Conservation (phyloP, 2,329 filamentous ascomycete genomes). For the Sporothrix euskadiensis region DNA sequence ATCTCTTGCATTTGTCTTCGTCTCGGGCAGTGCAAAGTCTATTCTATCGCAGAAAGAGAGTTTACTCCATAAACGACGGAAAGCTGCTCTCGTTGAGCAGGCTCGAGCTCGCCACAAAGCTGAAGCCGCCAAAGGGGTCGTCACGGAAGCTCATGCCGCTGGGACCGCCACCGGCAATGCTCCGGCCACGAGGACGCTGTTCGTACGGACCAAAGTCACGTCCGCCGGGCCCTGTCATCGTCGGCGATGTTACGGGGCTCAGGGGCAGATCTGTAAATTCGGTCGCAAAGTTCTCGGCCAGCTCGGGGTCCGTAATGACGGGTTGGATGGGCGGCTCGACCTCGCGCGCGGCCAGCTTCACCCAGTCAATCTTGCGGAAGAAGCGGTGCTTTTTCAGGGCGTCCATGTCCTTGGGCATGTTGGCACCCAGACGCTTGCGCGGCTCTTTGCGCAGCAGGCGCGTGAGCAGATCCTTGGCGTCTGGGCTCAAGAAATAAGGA, state of each 20-base stretch:
- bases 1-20: background rate
- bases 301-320: conserved; percentile 89
- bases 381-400: conserved; percentile 91
- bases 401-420: conserved; percentile 84
- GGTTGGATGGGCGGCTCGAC: conserved; percentile 87
- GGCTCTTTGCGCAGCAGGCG: conserved; percentile 91
- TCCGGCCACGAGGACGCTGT: conserved; percentile 9
- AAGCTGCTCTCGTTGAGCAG: conserved; percentile 53
- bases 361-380: conserved; percentile 97
- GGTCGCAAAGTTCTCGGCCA: conserved; percentile 93
- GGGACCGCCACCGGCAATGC: conserved; percentile 14
- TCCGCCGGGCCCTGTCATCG: conserved; percentile 33
- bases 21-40: background rate
- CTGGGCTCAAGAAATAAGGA: conserved; percentile 86
- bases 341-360: conserved; percentile 77
- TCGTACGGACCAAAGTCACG: conserved; percentile 38
- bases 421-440: conserved; percentile 79
- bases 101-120: conserved; percentile 61
- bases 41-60: background rate
- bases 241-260: conserved; percentile 63
- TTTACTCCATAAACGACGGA: conserved; percentile 24
- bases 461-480: conserved; percentile 91
- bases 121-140: conserved; percentile 64
- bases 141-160: conserved; percentile 45
- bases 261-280: conserved; percentile 87